Evolutionary conservation across 495 filamentous ascomycete genomes (phyloP), one percentile per base, ranked within the genome.

Genomic region (Daldinia caldariorum): DNA sequence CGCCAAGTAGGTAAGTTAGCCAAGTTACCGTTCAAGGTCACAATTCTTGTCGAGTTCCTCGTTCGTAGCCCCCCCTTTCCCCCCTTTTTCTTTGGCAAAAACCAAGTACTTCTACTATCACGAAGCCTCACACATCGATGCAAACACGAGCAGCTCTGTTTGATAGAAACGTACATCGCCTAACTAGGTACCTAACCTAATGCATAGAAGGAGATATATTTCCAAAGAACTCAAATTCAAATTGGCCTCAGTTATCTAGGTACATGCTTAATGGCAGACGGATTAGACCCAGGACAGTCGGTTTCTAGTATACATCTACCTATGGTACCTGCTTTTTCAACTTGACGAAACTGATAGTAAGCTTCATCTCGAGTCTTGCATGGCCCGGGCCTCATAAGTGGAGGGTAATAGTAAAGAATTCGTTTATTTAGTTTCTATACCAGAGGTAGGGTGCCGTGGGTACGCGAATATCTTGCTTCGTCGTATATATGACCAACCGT

Each of bases 331-430:
- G 35, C n/a, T 18, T 18, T 58, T 22, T 4, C 50, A 18, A 16
- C 50, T 61, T 20, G 38, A 51, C 18, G 14, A 16, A 16, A 51
- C 22, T 58, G 53, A 51, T 66, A 69, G 67, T 69, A 69, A 69
- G 67, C 67, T 61, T 69, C 56, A 59, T 31, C 6, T 45, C 13
- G 9, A 58, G 29, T 47, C 47, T 26, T 64, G 56, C 61, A 69
- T 63, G 41, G 34, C n/a, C 10, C 3, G n/a, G 37, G 50, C 35
- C 32, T 38, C 5, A 34, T 54, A 29, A 31, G 38, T 8, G 54
- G 37, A 63, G 43, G 26, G 18, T 55, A 22, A 29, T 54, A 69
- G 38, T 54, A 29, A 55, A 55, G 13, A 29, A n/a, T 31, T 20
- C 13, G 9, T 13, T 7, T 9, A 22, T 26, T 26, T 26, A 12